Evolutionary conservation across 441 rosid genomes (phyloP).

Genomic region (Corymbia calophylla): DNA sequence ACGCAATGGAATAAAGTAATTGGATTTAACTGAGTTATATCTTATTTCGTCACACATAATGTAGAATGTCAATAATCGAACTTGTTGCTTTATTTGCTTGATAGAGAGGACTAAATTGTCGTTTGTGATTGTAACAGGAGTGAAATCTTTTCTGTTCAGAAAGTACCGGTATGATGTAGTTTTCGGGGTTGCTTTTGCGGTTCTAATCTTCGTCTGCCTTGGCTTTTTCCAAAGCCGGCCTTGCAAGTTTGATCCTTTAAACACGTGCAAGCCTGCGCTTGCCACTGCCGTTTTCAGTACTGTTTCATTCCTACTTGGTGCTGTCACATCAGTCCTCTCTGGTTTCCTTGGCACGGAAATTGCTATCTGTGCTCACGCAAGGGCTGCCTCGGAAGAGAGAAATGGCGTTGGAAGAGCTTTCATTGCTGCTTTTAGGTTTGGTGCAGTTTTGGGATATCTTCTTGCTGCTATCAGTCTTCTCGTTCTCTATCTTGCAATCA

Average conservation of each 20-base stretch:
- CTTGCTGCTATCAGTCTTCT: slow-evolving; percentile 2
- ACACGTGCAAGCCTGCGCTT: slow-evolving; percentile 1
- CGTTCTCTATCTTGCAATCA: slow-evolving; percentile 1
- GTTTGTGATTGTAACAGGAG: too few species aligned
- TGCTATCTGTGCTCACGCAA: background rate
- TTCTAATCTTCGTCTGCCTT: too few species aligned
- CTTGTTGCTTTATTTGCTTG: too few species aligned
- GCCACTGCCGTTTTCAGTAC: slow-evolving; percentile 7
- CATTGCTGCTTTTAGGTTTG: background rate
- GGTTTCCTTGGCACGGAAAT: slow-evolving; percentile 10
- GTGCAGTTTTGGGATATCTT: slow-evolving; percentile 6
- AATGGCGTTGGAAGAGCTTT: background rate
- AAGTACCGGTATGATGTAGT: too few species aligned
- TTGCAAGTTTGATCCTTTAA: background rate
- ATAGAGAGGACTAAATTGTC: too few species aligned
- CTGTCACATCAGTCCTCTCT: slow-evolving; percentile 3
- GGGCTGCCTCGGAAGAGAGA: background rate
- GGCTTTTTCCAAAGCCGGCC: background rate
- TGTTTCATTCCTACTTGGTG: slow-evolving; percentile 1
- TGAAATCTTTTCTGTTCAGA: too few species aligned
- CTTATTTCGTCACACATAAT: too few species aligned
- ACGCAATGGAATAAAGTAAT: too few species aligned
- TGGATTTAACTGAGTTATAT: too few species aligned
- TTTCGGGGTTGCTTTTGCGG: too few species aligned
- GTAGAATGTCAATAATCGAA: too few species aligned